Base-by-base conservation (phyloP, 352 stramenopile genomes). In the Globisporangium okanoganense region DNA sequence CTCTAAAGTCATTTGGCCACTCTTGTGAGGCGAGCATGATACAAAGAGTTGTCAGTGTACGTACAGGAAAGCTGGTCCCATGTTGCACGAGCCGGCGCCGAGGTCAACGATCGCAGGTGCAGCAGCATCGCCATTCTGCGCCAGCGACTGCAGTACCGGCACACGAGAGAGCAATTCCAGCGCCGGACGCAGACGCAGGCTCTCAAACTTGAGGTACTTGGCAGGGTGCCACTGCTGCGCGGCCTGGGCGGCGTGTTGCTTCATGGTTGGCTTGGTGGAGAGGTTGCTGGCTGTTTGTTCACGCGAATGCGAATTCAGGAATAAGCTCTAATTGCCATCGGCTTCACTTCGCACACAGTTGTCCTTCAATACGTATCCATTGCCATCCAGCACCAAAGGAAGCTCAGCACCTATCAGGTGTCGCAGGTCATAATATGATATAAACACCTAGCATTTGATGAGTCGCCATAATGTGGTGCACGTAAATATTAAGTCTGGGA, bases 161-260 rank as follows among this genome's bases (percentile, higher is more conserved):
- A 85, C 67, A 25, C 78, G 75, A 14, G 44, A 63, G 24, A 92
- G 73, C 50, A 92, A 65, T 47, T 92, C 81, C 0, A 90, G 62
- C 31, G 79, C 83, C 1, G 79, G 83, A 3, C 79, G 79, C 64
- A 91, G 52, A 22, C 83, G 81, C 6, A 81, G 60, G 14, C 56
- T 55, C 66, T 87, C 73, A 52, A 92, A 92, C 48, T 78, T 74
- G 54, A 90, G 67, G 60, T 91, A 91, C 50, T 78, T 75, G 56
- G 70, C 58, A 5, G 79, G 79, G 4, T 78, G 67, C 83, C 81
- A 91, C 35, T 65, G 70, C 67, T 83, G 76, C 0, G 69, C 65
- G 12, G 71, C 73, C 20, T 61, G 69, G 4, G 61, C 48, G 22
- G 56, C 31, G 36, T 67, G 50, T 29, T 64, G 48, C 20, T 58